Percentiles rank a stretch among this genome's conserved stretches.
Evolutionary conservation across 495 filamentous ascomycete genomes (phyloP).

Genomic region (Penicillium alfredii): DNA sequence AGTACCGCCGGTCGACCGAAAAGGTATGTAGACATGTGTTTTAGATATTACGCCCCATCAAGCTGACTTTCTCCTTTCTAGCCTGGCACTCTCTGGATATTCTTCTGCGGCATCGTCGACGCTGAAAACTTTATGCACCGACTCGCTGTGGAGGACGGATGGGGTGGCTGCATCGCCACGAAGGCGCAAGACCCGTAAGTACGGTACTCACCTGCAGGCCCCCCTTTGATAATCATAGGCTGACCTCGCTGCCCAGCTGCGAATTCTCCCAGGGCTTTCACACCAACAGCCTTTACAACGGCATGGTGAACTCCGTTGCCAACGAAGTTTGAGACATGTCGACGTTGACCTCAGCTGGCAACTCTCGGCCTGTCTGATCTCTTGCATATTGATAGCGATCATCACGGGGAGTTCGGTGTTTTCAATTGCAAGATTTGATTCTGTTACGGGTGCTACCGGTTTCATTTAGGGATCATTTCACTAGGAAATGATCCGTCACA

Average conservation of each 20-base stretch:
- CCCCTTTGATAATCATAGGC: too few relatives aligned
- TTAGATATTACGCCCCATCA: not conserved
- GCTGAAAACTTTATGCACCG: slow-evolving; percentile 34
- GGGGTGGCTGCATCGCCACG: slow-evolving; percentile 25
- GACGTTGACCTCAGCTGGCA: not conserved
- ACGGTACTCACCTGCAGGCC: not conserved
- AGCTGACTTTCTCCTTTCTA: slow-evolving; percentile 7
- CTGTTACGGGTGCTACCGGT: not conserved
- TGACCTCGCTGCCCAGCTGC: too few relatives aligned
- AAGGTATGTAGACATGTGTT: not conserved
- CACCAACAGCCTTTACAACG: slow-evolving; percentile 12
- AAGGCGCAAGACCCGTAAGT: slow-evolving; percentile 43
- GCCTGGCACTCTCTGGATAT: slow-evolving; percentile 25
- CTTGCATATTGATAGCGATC: not conserved
- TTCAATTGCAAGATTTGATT: not conserved
- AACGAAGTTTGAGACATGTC: too few relatives aligned
- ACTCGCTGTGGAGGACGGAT: not conserved
- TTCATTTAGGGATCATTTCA: slow-evolving; percentile 1
- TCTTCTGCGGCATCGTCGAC: slow-evolving; percentile 39
- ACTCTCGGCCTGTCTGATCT: slow-evolving; percentile 9
- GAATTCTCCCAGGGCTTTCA: slow-evolving; percentile 31
- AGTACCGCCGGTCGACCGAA: not conserved
- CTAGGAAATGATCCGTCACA: too few relatives aligned
- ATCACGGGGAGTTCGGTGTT: not conserved
- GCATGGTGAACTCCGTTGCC: slow-evolving; percentile 1